phyloP scores from a whole-genome alignment of 2,329 filamentous ascomycete genomes.

The Mycosphaerella sp. region DNA sequence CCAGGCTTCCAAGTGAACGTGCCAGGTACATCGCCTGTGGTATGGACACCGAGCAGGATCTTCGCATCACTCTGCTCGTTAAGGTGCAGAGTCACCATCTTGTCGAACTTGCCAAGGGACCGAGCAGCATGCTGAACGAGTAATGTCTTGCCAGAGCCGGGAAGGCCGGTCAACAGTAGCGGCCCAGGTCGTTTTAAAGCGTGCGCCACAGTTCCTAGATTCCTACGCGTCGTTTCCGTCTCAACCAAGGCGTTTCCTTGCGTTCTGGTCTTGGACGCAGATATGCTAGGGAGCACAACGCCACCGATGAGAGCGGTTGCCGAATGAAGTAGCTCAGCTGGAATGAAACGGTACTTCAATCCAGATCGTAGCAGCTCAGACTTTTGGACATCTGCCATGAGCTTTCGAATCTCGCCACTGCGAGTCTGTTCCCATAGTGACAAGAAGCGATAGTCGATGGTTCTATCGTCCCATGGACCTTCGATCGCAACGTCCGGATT shows the following conservation, averaged over 20 bases:
- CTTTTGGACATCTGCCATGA: conserved; percentile 1
- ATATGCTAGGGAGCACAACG: conserved; percentile 48
- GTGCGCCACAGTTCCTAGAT: conserved; percentile 62
- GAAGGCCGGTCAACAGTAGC: conserved; percentile 71
- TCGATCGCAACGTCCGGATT: conserved; percentile 49
- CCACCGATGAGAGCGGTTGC: conserved; percentile 58
- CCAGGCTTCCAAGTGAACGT: conserved; percentile 90
- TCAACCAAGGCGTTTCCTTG: conserved; percentile 49
- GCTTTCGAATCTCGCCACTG: conserved; percentile 34
- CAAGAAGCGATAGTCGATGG: conserved; percentile 72
- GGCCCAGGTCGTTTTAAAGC: conserved; percentile 63
- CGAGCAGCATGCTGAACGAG: conserved; percentile 75
- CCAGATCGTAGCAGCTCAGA: not conserved
- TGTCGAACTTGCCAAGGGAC: conserved; percentile 68
- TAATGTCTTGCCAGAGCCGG: conserved; percentile 87
- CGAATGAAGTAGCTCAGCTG: conserved; percentile 20
- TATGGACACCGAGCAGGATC: conserved; percentile 89
- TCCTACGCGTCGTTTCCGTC: conserved; percentile 65
- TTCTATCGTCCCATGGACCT: conserved; percentile 67
- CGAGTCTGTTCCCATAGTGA: conserved; percentile 58
- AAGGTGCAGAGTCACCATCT: conserved; percentile 88
- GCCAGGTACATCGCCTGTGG: conserved; percentile 77
- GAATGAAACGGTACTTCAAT: conserved; percentile 13
- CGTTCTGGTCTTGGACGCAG: conserved; percentile 45
- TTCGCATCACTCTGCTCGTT: conserved; percentile 99